A percentile compares a stretch with the other conserved stretches of the same genome.
Evolutionary conservation across 1,284 basidiomycete species (phyloP).

Genomic region (Moesziomyces sp.): DNA sequence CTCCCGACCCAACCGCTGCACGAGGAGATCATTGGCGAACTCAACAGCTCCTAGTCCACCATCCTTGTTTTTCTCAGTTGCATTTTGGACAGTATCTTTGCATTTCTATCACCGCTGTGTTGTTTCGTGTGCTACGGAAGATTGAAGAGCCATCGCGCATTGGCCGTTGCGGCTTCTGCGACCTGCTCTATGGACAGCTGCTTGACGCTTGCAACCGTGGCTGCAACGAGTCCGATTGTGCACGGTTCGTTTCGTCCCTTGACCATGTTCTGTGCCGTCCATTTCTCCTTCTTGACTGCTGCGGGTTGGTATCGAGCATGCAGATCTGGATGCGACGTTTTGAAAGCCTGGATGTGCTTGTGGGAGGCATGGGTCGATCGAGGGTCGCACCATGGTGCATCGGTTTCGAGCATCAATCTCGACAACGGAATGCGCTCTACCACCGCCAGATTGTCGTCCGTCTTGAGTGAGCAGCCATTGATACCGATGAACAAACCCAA

Average conservation of each 20-base stretch:
- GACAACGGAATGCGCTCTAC: constrained; percentile 76
- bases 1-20: constrained; percentile 59
- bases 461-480: constrained; percentile 88
- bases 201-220: constrained; percentile 77
- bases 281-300: constrained; percentile 76
- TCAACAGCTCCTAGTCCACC: constrained; percentile 17
- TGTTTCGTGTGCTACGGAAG: constrained; percentile 7
- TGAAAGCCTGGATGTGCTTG: constrained; percentile 73
- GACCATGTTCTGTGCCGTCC: constrained; percentile 75
- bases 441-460: constrained; percentile 76
- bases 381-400: constrained; percentile 78
- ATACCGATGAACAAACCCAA: constrained; percentile 72
- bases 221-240: constrained; percentile 79
- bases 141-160: constrained; percentile 55
- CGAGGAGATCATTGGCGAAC: constrained; percentile 42
- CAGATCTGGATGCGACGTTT: constrained; percentile 66
- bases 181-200: constrained; percentile 74
- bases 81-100: not conserved
- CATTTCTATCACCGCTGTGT: too few species aligned
- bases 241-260: constrained; percentile 87
- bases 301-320: constrained; percentile 73
- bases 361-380: constrained; percentile 81
- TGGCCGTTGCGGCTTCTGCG: constrained; percentile 62
- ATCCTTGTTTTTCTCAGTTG: not conserved
- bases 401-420: constrained; percentile 81